A percentile compares a stretch with the other conserved stretches of the same genome.
Conservation (phyloP, 1,284 basidiomycete species). For the Puccinia novopanici region DNA sequence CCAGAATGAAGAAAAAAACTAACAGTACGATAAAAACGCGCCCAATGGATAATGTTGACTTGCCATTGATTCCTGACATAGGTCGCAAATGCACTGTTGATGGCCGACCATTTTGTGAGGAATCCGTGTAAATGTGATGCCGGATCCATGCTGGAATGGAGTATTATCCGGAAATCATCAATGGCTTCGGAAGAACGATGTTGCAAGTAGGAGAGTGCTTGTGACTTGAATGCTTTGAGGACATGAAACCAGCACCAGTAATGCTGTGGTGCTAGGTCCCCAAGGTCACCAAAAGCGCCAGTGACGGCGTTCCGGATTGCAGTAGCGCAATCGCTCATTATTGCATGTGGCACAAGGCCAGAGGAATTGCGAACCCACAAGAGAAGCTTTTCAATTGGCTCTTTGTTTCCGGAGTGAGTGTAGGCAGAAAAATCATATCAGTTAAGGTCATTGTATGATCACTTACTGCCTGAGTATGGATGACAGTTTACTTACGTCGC, state of each 20-base stretch:
- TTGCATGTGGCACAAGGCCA: neutral
- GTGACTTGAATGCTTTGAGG: neutral
- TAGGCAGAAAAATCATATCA: no score
- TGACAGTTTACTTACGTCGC: neutral
- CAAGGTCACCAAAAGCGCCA: neutral
- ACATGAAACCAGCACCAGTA: constrained; percentile 4
- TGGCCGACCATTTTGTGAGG: neutral
- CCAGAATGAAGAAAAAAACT: neutral
- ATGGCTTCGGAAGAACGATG: neutral
- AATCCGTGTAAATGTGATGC: neutral
- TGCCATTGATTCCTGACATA: neutral
- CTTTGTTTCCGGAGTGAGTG: no score
- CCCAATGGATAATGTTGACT: neutral
- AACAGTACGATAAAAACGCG: neutral
- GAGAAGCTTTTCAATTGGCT: neutral
- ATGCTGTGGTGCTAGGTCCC: neutral
- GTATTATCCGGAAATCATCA: neutral
- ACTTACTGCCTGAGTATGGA: no score
- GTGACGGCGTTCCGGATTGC: neutral
- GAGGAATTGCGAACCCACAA: neutral
- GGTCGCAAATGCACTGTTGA: neutral
- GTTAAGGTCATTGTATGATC: no score
- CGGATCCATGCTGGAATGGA: neutral
- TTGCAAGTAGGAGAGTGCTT: neutral
- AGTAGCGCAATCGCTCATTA: neutral